Evolutionary conservation across 2,329 filamentous ascomycete genomes (phyloP).

Genomic region (Diplocarpon rosae): DNA sequence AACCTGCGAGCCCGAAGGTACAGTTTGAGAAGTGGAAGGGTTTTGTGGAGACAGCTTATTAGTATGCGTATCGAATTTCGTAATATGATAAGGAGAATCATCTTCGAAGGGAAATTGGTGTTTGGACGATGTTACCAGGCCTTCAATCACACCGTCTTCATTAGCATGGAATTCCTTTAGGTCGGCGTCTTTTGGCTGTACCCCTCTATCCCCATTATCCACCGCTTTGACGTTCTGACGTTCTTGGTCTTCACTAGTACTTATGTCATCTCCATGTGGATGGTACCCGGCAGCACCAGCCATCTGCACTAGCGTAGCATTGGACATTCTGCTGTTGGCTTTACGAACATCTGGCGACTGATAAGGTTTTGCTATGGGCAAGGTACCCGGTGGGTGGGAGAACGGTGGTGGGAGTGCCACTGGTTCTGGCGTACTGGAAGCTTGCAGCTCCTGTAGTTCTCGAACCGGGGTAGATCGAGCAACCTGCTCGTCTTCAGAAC

Average conservation of each 20-base stretch:
- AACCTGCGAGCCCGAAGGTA: slow-evolving; percentile 3
- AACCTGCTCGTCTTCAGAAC: slow-evolving; percentile 45
- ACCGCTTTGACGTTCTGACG: slow-evolving; percentile 10
- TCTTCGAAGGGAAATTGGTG: slow-evolving; percentile 23
- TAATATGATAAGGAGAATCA: slow-evolving; percentile 13
- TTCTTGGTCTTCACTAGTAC: slow-evolving; percentile 16
- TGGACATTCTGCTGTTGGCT: slow-evolving; percentile 76
- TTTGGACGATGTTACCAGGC: slow-evolving; percentile 26
- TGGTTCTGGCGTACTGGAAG: slow-evolving; percentile 52
- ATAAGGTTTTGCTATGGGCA: slow-evolving; percentile 58
- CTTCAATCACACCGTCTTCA: slow-evolving; percentile 25
- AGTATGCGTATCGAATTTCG: slow-evolving; percentile 11
- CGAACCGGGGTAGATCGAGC: slow-evolving; percentile 32
- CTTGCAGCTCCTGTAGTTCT: slow-evolving; percentile 45
- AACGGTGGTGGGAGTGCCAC: slow-evolving; percentile 73
- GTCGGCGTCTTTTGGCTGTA: slow-evolving; percentile 28
- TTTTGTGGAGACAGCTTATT: slow-evolving; percentile 13
- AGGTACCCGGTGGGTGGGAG: slow-evolving; percentile 59
- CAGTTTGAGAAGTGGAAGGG: slow-evolving; percentile 5
- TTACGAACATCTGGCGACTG: slow-evolving; percentile 68
- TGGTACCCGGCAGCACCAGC: slow-evolving; percentile 48
- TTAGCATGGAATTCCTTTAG: slow-evolving; percentile 28
- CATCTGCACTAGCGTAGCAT: slow-evolving; percentile 70
- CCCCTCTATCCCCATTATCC: slow-evolving; percentile 30
- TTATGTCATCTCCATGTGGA: slow-evolving; percentile 28